These are phyloP conservation scores for Ambrosia hybrid DNA, from an alignment of 140 eudicot genomes.

Conservation along the genomic window DNA sequence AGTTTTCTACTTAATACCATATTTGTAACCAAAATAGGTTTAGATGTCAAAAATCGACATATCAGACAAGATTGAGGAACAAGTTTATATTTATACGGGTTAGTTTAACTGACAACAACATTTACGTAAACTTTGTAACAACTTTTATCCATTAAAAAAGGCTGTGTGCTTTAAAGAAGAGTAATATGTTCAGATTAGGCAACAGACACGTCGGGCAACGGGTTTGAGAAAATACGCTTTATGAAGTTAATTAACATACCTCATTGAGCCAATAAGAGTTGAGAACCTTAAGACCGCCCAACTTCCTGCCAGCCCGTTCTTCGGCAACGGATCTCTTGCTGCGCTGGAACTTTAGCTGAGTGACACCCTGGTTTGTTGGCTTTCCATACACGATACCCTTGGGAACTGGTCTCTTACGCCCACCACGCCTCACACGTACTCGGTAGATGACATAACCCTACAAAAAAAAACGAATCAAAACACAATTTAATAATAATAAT, in stretches of 20 bases:
- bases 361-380: constrained; percentile 73
- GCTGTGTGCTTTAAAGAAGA: no score
- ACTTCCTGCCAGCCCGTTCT: constrained; percentile 66
- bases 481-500: no score
- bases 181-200: no score
- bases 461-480: not conserved
- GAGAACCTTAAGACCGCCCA: constrained; percentile 66
- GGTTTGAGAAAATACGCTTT: not conserved
- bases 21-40: no score
- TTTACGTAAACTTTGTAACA: no score
- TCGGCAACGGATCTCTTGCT: constrained; percentile 76
- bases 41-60: no score
- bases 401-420: constrained; percentile 67
- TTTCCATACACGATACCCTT: constrained; percentile 66
- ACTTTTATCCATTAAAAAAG: no score
- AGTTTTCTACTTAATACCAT: no score
- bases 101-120: no score
- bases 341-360: constrained; percentile 58
- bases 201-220: no score
- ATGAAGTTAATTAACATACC: constrained; percentile 20
- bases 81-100: no score
- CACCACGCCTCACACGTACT: constrained; percentile 51
- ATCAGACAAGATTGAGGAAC: no score
- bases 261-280: constrained; percentile 70
- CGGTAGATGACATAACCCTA: constrained; percentile 63